phyloP scores from a whole-genome alignment of 148 eudicot species.

The Simmondsia chinensis region DNA sequence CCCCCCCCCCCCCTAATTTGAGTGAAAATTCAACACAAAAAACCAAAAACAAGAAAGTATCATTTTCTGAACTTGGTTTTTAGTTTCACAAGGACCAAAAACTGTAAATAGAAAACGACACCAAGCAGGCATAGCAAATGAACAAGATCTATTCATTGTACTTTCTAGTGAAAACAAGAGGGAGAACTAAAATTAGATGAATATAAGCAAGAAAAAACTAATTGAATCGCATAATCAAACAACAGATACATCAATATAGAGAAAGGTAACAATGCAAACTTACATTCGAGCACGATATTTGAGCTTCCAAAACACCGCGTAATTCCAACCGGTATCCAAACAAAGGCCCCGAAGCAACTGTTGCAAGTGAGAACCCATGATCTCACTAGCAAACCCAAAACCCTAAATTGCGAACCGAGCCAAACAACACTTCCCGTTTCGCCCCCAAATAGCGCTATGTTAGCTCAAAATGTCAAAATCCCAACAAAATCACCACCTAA shows the following conservation, averaged over 20 bases:
- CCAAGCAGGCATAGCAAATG: neutral
- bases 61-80: no score
- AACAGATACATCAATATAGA: constrained; percentile 1
- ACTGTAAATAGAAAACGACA: no score
- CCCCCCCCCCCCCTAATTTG: no score
- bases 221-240: constrained; percentile 11
- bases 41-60: no score
- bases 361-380: constrained; percentile 64
- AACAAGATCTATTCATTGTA: neutral
- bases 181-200: no score
- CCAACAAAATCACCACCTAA: constrained; percentile 25
- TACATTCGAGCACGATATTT: constrained; percentile 66
- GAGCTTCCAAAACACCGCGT: constrained; percentile 87
- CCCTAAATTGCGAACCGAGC: no score
- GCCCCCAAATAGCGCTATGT: no score
- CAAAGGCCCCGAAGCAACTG: constrained; percentile 66
- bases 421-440: no score
- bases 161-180: no score
- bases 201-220: no score
- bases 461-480: constrained; percentile 26
- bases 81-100: no score
- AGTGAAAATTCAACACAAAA: no score
- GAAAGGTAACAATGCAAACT: constrained; percentile 17
- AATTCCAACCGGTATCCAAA: constrained; percentile 58
- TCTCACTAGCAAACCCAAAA: constrained; percentile 25